Conservation (phyloP, 345 rosid species). For the Aquilaria yunnanensis region DNA sequence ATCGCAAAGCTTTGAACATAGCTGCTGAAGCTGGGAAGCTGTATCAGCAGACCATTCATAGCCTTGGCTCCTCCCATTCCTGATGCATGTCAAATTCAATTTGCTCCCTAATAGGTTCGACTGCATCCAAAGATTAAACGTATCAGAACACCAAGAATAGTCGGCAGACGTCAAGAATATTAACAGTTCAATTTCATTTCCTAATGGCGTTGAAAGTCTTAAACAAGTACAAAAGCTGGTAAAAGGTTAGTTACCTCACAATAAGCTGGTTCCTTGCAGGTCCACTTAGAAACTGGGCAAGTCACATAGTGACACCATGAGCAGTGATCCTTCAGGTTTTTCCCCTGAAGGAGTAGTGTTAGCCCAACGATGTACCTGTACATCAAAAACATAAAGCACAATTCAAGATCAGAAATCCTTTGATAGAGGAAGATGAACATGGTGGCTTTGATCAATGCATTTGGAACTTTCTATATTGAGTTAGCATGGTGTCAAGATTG, state of each 20-base stretch:
- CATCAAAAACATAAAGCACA: constrained; percentile 19
- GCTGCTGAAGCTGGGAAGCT: constrained; percentile 25
- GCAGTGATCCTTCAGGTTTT: constrained; percentile 62
- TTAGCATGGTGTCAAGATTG: too few relatives aligned
- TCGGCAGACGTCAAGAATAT: not conserved
- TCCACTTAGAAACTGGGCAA: constrained; percentile 85
- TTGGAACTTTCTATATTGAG: too few relatives aligned
- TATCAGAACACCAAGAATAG: not conserved
- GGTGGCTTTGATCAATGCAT: too few relatives aligned
- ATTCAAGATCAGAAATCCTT: constrained; percentile 1
- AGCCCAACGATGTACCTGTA: constrained; percentile 51
- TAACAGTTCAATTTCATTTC: not conserved
- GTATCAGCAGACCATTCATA: constrained; percentile 21
- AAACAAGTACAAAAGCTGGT: not conserved
- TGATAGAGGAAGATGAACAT: not conserved
- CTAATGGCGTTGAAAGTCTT: not conserved
- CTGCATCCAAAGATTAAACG: constrained; percentile 32
- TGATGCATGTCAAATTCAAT: constrained; percentile 58
- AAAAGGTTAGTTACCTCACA: constrained; percentile 49
- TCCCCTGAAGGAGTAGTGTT: constrained; percentile 56
- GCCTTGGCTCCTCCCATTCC: constrained; percentile 35
- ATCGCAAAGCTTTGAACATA: constrained; percentile 61
- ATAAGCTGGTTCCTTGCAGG: constrained; percentile 45
- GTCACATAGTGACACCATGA: constrained; percentile 87
- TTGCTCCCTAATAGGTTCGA: constrained; percentile 36